Evolutionary conservation across 2,329 filamentous ascomycete genomes (phyloP), one percentile per base, ranked within the genome.

Genomic region (Fusarium torulosum): DNA sequence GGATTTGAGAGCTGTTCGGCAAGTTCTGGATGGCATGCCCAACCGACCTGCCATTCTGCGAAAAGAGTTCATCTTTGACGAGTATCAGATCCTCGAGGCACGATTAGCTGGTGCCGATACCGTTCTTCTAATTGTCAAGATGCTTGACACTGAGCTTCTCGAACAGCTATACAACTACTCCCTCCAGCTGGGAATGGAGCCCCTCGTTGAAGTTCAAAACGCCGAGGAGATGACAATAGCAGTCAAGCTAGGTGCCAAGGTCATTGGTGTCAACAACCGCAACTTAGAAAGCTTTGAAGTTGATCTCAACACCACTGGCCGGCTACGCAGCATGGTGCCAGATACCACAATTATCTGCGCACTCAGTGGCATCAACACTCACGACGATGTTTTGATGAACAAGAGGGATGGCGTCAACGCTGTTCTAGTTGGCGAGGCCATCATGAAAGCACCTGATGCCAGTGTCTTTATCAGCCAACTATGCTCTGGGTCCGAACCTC

Each of bases 1-100:
- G 59, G 96, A 99, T 76, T 82, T 99, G 53, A 88, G 92, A 62
- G 89, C 91, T 33, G 96, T 98, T 29, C 89, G 96, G 43, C 92
- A 95, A 78, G 94, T 92, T 47, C 82, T 99, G n/a, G 88, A 94
- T 72, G 91, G 91, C 14, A 94, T 99, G 90, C 90, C 93, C 2
- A 96, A 97, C 76, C 87, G 96, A 52, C 96, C 96, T 4, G 96
- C 95, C 3, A 87, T 99, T 14, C 82, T 99, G 29, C 90, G 96
- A 23, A 99, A 99, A 77, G 96, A 99, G 73, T 99, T 99, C 74
- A 89, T 99, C 40, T 99, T 98, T 74, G 94, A 98, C 44, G 94
- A 98, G 77, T 99, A 99, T 76, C 96, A 99, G 78, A 98, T 99
- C 53, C 85, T 99, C 8, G 96, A 99, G 79, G 96, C 94, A 27